Percentiles rank a stretch among this genome's conserved stretches.
These are phyloP conservation scores for rapeseed (Brassica napus) DNA, from an alignment of 345 rosid genomes.

Conservation along the genomic window DNA sequence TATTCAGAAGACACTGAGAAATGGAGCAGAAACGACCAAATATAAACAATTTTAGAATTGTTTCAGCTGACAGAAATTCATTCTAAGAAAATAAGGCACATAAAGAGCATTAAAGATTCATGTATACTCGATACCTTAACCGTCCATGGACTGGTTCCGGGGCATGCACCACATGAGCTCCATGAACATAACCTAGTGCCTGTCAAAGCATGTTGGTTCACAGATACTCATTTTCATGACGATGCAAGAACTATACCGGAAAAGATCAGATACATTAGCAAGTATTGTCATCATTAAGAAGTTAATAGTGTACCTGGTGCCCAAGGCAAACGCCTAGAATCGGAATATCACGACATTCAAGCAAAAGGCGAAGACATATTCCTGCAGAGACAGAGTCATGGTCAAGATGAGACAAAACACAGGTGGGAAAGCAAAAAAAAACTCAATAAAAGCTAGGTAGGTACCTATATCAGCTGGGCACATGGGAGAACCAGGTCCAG, in stretches of 20 bases:
- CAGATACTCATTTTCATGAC: background rate
- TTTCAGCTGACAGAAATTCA: background rate
- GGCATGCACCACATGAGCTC: conserved; percentile 85
- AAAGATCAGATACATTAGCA: background rate
- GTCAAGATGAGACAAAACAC: background rate
- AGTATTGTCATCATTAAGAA: background rate
- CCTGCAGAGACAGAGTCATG: conserved; percentile 3
- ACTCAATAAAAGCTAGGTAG: background rate
- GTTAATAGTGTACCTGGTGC: conserved; percentile 64
- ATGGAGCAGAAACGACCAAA: conserved; percentile 5
- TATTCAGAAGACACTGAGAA: conserved; percentile 4
- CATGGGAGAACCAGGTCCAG: conserved; percentile 96
- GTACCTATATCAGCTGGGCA: conserved; percentile 84
- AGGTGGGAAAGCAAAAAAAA: background rate
- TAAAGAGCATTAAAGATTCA: background rate
- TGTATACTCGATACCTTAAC: conserved; percentile 59
- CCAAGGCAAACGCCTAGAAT: conserved; percentile 94
- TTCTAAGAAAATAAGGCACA: conserved; percentile 1
- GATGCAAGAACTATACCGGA: background rate
- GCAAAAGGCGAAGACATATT: conserved; percentile 79
- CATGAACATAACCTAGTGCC: conserved; percentile 94
- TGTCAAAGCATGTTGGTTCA: conserved; percentile 34
- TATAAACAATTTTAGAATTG: background rate
- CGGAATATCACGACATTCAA: conserved; percentile 82
- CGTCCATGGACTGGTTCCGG: conserved; percentile 96